phyloP scores from a whole-genome alignment of 2,329 filamentous ascomycete species.

The Penicillium sp. region DNA sequence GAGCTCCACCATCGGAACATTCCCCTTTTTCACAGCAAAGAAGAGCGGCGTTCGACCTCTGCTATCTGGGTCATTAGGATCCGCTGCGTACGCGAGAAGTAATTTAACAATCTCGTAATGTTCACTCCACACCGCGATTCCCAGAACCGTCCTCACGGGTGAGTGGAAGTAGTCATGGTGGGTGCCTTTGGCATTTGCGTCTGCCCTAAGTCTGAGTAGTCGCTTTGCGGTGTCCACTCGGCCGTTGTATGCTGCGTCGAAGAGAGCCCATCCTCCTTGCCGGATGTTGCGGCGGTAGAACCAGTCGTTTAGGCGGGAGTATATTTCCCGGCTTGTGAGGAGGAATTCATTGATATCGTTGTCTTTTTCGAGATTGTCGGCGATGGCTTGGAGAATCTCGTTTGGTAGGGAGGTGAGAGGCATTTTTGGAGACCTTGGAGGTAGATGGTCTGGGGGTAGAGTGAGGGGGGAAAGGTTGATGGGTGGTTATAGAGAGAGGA shows the following conservation, averaged over 20 bases:
- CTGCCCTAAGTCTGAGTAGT: neutral
- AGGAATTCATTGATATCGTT: neutral
- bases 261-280: neutral
- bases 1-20: neutral
- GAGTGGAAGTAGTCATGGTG: neutral
- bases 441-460: neutral
- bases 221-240: neutral
- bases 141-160: neutral
- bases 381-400: neutral
- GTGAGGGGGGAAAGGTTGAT: neutral
- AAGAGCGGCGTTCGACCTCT: neutral
- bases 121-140: neutral
- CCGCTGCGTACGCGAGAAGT: neutral
- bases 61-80: neutral
- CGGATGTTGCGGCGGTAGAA: constrained; percentile 3
- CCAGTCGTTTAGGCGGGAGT: neutral
- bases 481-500: neutral
- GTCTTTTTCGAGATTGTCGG: neutral
- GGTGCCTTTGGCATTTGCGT: neutral
- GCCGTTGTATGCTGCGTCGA: neutral
- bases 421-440: neutral
- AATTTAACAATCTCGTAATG: neutral
- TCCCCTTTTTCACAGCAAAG: neutral
- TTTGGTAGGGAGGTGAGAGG: neutral
- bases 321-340: neutral